Evolutionary conservation across 495 filamentous ascomycete genomes (phyloP).

Genomic region (Hypoxylon fuscum): DNA sequence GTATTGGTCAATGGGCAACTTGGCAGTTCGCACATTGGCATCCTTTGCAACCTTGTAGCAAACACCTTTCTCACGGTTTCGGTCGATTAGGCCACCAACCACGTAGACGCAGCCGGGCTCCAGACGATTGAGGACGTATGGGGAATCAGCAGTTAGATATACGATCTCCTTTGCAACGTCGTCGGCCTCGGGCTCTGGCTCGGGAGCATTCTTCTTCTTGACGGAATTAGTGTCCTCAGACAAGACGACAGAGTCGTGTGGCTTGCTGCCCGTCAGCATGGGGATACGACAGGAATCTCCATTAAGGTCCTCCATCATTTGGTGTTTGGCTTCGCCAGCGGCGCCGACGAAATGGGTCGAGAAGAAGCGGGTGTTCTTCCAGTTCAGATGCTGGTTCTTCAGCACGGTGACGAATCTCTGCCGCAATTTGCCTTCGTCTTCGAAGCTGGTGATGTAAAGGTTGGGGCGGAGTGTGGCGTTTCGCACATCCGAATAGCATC

Average conservation of each 20-base stretch:
- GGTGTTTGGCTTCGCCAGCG: constrained; percentile 64
- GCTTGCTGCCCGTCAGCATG: constrained; percentile 51
- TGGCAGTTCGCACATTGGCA: constrained; percentile 82
- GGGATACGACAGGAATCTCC: constrained; percentile 66
- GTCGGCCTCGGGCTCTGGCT: constrained; percentile 44
- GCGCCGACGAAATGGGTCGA: constrained; percentile 75
- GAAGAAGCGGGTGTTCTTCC: constrained; percentile 79
- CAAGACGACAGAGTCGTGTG: constrained; percentile 33
- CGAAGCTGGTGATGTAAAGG: constrained; percentile 78
- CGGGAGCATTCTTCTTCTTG: constrained; percentile 29
- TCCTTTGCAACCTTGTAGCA: constrained; percentile 85
- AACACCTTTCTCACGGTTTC: constrained; percentile 91
- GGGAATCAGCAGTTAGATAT: constrained; percentile 88
- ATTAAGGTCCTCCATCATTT: constrained; percentile 63
- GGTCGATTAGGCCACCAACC: constrained; percentile 93
- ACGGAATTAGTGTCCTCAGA: background rate
- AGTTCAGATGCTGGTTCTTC: constrained; percentile 70
- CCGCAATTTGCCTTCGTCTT: constrained; percentile 76
- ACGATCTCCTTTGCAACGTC: constrained; percentile 64
- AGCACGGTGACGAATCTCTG: constrained; percentile 81
- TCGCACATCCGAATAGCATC: constrained; percentile 88
- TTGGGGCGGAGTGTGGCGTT: constrained; percentile 70
- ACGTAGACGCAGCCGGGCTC: constrained; percentile 91
- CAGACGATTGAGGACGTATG: constrained; percentile 78
- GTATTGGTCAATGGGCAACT: constrained; percentile 90